Evolutionary conservation across 345 rosid genomes (phyloP), one percentile per base, ranked within the genome.

Genomic region (Tarenaya hassleriana): DNA sequence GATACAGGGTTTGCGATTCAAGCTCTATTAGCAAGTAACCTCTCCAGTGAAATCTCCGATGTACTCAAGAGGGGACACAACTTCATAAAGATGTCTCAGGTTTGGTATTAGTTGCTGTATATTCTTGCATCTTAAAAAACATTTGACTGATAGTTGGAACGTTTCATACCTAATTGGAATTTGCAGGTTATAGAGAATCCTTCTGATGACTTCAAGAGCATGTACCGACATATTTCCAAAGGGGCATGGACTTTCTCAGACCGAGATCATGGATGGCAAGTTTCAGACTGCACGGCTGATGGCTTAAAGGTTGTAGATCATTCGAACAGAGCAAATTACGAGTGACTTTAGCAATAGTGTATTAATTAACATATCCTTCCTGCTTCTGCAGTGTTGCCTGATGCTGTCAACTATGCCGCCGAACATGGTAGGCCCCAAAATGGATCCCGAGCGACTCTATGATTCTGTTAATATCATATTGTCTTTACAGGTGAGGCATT

Each of bases 221-320:
- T 76, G 88, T 57, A 62, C 46, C 76, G 88, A 4, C 85, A 82
- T 42, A 82, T 78, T 16, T 78, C 80, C 0, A 82, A 78, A 64
- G 89, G 89, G 19, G 62, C 85, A 8, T 82, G 89, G 89, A 70
- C 89, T n/a, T 82, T 82, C 52, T 76, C 85, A 0, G 80, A 72
- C 60, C 77, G 71, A 62, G 89, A 78, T 57, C 85, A 82, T 31
- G 89, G 89, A 7, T 82, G 89, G 85, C 82, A 76, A 64, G 85
- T 82, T 44, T 82, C 89, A 10, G 85, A 82, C 51, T 77, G 83
- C 66, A 73, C 90, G 8, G 86, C 81, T 5, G 86, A 82, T 69
- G 84, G 79, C 18, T 32, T 79, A 35, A 79, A 71, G 74, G 81
- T 81, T 52, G n/a, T 11, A 27, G 33, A 3, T 10, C 41, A 17